Conservation (phyloP, 805 yeast genomes). For the Cyberlindnera mycetangii region DNA sequence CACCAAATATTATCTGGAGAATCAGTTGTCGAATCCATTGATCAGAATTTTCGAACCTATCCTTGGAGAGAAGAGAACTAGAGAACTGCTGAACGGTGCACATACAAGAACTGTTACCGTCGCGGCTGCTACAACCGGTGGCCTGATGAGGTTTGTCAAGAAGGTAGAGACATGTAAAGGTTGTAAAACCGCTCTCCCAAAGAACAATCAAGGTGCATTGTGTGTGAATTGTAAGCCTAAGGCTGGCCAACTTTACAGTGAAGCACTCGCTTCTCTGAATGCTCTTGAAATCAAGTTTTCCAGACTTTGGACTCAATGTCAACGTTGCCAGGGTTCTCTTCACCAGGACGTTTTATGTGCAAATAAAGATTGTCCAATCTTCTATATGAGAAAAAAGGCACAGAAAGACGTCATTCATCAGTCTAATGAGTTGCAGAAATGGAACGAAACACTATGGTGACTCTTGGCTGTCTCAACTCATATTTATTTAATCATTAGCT, state of each 20-base stretch:
- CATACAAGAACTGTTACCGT: constrained; percentile 78
- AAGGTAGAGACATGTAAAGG: constrained; percentile 86
- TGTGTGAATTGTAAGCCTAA: constrained; percentile 74
- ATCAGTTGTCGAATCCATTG: constrained; percentile 89
- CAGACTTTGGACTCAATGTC: constrained; percentile 96
- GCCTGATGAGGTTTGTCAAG: constrained; percentile 87
- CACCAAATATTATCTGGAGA: constrained; percentile 88
- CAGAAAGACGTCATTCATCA: constrained; percentile 41
- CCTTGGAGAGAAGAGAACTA: constrained; percentile 80
- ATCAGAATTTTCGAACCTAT: constrained; percentile 94
- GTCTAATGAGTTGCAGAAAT: constrained; percentile 36
- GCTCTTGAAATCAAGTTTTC: constrained; percentile 79
- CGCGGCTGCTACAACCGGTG: constrained; percentile 55
- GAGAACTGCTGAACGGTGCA: constrained; percentile 74
- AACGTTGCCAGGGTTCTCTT: constrained; percentile 92
- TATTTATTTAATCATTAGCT: too few relatives aligned
- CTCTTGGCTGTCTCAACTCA: background rate
- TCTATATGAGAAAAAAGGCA: constrained; percentile 81
- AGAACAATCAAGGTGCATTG: constrained; percentile 63
- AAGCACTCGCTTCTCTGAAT: constrained; percentile 75
- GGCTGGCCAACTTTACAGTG: constrained; percentile 78
- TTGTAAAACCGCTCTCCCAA: constrained; percentile 73
- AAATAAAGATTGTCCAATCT: constrained; percentile 94
- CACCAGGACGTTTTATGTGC: constrained; percentile 96
- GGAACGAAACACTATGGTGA: constrained; percentile 34